Conservation (phyloP, 2,329 filamentous ascomycete genomes). For the Fusarium illudens region DNA sequence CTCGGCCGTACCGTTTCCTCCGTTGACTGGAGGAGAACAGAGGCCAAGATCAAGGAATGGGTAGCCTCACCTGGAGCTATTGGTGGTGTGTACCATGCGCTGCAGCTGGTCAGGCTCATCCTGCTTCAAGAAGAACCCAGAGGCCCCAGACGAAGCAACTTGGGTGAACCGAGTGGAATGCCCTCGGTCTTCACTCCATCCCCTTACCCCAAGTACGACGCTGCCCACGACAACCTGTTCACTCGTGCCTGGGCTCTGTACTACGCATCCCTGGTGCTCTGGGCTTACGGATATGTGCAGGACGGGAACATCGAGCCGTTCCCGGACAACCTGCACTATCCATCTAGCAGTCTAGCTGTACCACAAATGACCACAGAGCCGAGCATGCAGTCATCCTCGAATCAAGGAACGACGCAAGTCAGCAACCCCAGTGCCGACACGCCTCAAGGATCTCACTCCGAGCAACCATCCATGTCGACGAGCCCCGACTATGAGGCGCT, state of each 20-base stretch:
- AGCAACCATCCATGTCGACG: conserved; percentile 25
- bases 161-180: conserved; percentile 20
- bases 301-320: conserved; percentile 41
- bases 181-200: conserved; percentile 28
- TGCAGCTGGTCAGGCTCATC: conserved; percentile 40
- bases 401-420: conserved; percentile 6
- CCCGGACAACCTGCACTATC: conserved; percentile 40
- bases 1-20: conserved; percentile 41
- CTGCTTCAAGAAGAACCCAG: conserved; percentile 35
- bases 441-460: conserved; percentile 29
- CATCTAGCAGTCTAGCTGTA: conserved; percentile 17
- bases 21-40: conserved; percentile 41
- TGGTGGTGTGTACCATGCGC: conserved; percentile 41
- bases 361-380: conserved; percentile 25
- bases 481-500: conserved; percentile 33
- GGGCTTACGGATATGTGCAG: conserved; percentile 42
- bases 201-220: conserved; percentile 38
- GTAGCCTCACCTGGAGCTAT: conserved; percentile 42
- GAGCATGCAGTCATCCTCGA: conserved; percentile 31
- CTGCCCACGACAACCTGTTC: conserved; percentile 37
- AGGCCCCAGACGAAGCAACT: conserved; percentile 13
- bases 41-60: conserved; percentile 43
- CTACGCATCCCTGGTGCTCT: conserved; percentile 41
- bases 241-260: conserved; percentile 41
- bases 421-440: conserved; percentile 19